A percentile compares a stretch with the other conserved stretches of the same genome.
Conservation (phyloP, 1,284 basidiomycete genomes). For the Moesziomyces sp. region DNA sequence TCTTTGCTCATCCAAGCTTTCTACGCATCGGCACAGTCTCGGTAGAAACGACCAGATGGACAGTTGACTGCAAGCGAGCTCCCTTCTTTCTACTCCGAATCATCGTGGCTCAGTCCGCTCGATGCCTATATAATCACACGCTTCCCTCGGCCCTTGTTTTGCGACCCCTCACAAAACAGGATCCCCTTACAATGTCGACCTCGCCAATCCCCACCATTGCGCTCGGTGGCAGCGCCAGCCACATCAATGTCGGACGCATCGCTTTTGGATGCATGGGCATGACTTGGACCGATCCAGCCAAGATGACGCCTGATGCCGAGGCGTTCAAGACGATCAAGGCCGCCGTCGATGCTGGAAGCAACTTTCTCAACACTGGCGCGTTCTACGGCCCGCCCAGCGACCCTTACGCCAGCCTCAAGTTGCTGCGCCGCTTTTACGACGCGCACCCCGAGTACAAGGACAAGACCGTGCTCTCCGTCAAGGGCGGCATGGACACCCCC, state of each 20-base stretch:
- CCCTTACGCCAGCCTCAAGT: slow-evolving; percentile 69
- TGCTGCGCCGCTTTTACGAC: slow-evolving; percentile 71
- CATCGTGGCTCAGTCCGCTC: too few relatives aligned
- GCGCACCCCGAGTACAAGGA: slow-evolving; percentile 73
- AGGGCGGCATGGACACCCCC: slow-evolving; percentile 69
- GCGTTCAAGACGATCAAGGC: slow-evolving; percentile 75
- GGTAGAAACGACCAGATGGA: too few relatives aligned
- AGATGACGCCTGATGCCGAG: slow-evolving; percentile 71
- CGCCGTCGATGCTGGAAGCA: slow-evolving; percentile 73
- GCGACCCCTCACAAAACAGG: background rate
- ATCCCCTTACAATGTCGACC: slow-evolving; percentile 52
- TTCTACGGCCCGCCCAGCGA: slow-evolving; percentile 70
- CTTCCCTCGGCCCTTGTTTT: background rate
- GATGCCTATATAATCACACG: too few relatives aligned
- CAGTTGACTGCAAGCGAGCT: too few relatives aligned
- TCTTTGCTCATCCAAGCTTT: too few relatives aligned
- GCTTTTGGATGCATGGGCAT: slow-evolving; percentile 59
- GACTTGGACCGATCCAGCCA: slow-evolving; percentile 45
- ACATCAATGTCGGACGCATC: slow-evolving; percentile 48
- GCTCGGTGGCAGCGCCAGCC: slow-evolving; percentile 48
- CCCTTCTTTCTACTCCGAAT: too few relatives aligned
- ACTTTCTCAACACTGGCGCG: slow-evolving; percentile 69
- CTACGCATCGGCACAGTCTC: too few relatives aligned
- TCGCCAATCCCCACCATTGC: slow-evolving; percentile 19
- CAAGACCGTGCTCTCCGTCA: slow-evolving; percentile 72